Evolutionary conservation across 2,329 filamentous ascomycete genomes (phyloP).

Genomic region (Aspergillus versicolor): DNA sequence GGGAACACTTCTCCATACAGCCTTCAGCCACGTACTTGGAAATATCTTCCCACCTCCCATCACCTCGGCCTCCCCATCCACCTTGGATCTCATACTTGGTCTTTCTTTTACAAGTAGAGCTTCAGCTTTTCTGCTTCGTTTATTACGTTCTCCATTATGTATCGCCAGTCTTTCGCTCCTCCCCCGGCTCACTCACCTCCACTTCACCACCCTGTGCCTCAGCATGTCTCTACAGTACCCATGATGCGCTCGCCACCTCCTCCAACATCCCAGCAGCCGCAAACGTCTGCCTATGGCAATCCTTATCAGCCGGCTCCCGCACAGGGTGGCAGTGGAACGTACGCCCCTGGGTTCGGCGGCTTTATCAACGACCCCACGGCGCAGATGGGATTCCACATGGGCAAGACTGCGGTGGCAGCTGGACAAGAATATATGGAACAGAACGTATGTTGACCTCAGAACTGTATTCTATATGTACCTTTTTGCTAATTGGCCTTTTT

Average conservation of each 20-base stretch:
- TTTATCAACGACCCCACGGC: conserved; percentile 96
- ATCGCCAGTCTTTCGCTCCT: conserved; percentile 79
- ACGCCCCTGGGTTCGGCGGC: conserved; percentile 69
- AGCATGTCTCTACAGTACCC: conserved; percentile 96
- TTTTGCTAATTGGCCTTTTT: neutral
- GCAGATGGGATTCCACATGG: conserved; percentile 92
- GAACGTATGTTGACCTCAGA: conserved; percentile 61
- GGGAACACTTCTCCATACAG: conserved; percentile 1
- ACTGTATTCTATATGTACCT: neutral
- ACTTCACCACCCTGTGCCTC: conserved; percentile 93
- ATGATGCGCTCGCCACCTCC: conserved; percentile 94
- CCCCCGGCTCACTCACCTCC: conserved; percentile 76
- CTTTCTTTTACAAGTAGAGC: conserved; percentile 1
- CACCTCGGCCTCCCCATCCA: neutral
- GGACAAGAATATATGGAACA: conserved; percentile 94
- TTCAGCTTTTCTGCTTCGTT: neutral
- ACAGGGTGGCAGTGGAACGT: conserved; percentile 41
- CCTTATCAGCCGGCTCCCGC: conserved; percentile 48
- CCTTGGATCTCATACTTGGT: conserved; percentile 5
- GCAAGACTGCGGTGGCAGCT: conserved; percentile 85
- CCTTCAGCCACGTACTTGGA: conserved; percentile 33
- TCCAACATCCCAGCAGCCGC: conserved; percentile 69
- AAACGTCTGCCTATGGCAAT: conserved; percentile 51
- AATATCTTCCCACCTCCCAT: conserved; percentile 11
- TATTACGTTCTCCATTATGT: conserved; percentile 59